phyloP scores from a whole-genome alignment of 805 yeast species.

The Cyberlindnera misumaiensis region DNA sequence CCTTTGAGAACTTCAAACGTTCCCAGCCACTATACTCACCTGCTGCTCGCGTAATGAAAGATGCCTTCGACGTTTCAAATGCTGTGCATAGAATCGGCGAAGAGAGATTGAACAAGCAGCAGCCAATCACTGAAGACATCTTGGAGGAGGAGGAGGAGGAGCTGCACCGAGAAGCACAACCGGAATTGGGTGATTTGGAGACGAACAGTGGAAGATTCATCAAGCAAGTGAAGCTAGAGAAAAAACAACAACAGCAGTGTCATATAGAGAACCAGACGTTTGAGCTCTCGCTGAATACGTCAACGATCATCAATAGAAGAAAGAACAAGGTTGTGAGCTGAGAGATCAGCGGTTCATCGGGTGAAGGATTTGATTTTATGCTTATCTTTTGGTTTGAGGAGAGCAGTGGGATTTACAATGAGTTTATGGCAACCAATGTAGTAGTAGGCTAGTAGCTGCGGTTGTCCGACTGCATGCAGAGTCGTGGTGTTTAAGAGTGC shows the following conservation, averaged over 20 bases:
- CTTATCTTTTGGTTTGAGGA: no score
- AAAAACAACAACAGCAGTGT: constrained; percentile 6
- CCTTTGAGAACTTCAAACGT: constrained; percentile 18
- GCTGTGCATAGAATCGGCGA: constrained; percentile 63
- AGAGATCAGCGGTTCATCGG: not conserved
- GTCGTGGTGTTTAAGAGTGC: no score
- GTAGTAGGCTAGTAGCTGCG: no score
- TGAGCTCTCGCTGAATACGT: constrained; percentile 29
- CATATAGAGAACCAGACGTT: constrained; percentile 23
- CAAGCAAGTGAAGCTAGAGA: constrained; percentile 11
- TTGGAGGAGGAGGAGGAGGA: constrained; percentile 25
- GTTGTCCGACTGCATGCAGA: no score
- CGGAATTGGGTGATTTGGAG: constrained; percentile 13
- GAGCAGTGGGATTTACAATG: no score
- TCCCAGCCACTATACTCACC: constrained; percentile 43
- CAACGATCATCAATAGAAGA: constrained; percentile 36
- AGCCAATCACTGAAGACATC: not conserved
- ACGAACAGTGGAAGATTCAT: constrained; percentile 16
- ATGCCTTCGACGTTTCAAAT: constrained; percentile 79
- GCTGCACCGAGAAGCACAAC: constrained; percentile 5
- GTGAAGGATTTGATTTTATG: no score
- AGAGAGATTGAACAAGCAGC: constrained; percentile 5
- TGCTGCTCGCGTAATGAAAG: constrained; percentile 75
- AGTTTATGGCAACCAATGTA: no score
- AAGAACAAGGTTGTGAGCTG: constrained; percentile 21